Conservation (phyloP, 768 basidiomycete genomes). For the Tylopilus vinaceipallidus region DNA sequence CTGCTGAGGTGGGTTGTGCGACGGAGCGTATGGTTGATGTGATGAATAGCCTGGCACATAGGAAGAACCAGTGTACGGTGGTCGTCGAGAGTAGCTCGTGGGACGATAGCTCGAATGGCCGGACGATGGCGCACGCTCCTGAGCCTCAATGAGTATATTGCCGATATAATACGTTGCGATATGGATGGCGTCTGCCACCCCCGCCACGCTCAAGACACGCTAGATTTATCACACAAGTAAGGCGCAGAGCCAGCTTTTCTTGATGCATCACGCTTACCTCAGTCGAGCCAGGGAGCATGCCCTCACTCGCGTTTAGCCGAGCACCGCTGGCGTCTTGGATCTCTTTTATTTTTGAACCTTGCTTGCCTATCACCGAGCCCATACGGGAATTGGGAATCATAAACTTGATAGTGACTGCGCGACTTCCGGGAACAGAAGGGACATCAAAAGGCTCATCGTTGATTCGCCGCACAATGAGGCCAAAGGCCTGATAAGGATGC, state of each 20-base stretch:
- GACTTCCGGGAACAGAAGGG: conserved; percentile 95
- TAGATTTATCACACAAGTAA: conserved; percentile 33
- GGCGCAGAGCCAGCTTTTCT: conserved; percentile 2
- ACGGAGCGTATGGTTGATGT: conserved; percentile 43
- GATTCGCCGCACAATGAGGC: conserved; percentile 96
- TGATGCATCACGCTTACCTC: conserved; percentile 58
- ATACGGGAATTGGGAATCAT: conserved; percentile 99
- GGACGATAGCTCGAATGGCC: conserved; percentile 61
- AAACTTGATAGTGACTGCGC: conserved; percentile 98
- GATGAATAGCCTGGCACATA: conserved; percentile 66
- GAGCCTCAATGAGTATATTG: conserved; percentile 92
- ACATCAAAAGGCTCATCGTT: conserved; percentile 99
- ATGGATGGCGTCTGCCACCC: conserved; percentile 98
- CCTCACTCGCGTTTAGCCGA: conserved; percentile 92
- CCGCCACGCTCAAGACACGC: conserved; percentile 97
- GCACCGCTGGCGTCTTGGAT: conserved; percentile 99
- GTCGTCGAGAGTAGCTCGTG: conserved; percentile 52
- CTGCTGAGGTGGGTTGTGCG: conserved; percentile 66
- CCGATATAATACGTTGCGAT: conserved; percentile 99
- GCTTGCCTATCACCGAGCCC: conserved; percentile 98
- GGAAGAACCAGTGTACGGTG: conserved; percentile 52
- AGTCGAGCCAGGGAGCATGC: conserved; percentile 98
- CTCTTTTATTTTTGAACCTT: conserved; percentile 97
- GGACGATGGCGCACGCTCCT: conserved; percentile 76
- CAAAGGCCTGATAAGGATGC: conserved; percentile 72